These are phyloP conservation scores for Naganishia albida DNA, from an alignment of 1,284 basidiomycete genomes.

Conservation along the genomic window DNA sequence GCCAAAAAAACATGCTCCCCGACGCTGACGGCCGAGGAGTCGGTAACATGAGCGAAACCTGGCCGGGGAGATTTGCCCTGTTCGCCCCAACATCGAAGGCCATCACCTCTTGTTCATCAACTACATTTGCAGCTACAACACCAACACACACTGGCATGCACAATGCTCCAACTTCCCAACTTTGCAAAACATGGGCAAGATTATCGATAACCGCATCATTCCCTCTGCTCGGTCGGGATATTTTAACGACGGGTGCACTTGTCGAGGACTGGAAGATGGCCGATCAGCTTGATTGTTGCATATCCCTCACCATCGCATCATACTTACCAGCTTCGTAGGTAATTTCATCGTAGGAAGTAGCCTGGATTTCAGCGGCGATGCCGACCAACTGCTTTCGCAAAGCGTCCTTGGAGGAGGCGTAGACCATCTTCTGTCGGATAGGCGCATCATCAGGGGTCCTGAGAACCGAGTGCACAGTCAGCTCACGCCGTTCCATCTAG, in stretches of 20 bases:
- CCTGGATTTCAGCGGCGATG: conserved; percentile 66
- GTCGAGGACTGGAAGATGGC: conserved; percentile 25
- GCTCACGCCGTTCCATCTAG: neutral
- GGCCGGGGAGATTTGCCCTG: too few species aligned
- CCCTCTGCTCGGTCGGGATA: neutral
- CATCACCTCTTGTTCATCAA: conserved; percentile 12
- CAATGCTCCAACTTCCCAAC: conserved; percentile 1
- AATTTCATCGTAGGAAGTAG: conserved; percentile 78
- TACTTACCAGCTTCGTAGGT: conserved; percentile 72
- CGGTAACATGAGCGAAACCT: too few species aligned
- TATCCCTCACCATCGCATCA: neutral
- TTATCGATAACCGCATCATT: neutral
- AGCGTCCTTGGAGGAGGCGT: conserved; percentile 87
- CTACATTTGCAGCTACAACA: conserved; percentile 9
- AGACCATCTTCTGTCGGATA: conserved; percentile 94
- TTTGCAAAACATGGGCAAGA: neutral
- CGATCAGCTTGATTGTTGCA: neutral
- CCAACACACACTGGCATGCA: conserved; percentile 1
- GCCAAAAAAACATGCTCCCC: too few species aligned
- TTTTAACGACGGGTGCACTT: conserved; percentile 33
- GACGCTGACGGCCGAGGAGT: too few species aligned
- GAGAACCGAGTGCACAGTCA: conserved; percentile 7
- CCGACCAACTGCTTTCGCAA: conserved; percentile 66
- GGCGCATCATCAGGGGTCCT: conserved; percentile 88
- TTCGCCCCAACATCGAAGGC: too few species aligned